Evolutionary conservation across 495 filamentous ascomycete genomes (phyloP), one percentile per base, ranked within the genome.

Genomic region (Neurospora pannonica): DNA sequence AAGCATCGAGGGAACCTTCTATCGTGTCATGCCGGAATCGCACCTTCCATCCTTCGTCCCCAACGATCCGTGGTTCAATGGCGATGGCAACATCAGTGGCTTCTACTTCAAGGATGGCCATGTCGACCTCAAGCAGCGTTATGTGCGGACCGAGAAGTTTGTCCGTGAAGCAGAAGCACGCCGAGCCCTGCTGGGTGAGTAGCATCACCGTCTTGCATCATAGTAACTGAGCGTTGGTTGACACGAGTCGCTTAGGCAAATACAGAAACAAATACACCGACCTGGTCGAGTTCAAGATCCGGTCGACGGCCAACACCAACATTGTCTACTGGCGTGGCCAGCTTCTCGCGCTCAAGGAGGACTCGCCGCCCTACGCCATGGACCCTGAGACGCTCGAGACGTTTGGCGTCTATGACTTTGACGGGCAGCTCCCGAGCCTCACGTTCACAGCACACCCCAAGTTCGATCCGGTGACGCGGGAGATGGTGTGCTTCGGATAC

Each of bases 361-460:
- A 86, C 77, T 79, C 82, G 3, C 84, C 82, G 7, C 85, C 86
- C 5, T 88, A 85, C 76, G 83, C 85, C 2, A 80, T 88, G 81
- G 84, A 88, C 70, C 86, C 86, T 11, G 73, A 80, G 7, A 87
- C 87, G 2, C 80, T 88, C 8, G 87, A 88, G 76, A 88, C 87
- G 3, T 83, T 83, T 54, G 84, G 85, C 0, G 76, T 80, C 0
- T 82, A 87, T 74, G 79, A 84, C 74, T 89, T 88, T 70, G 87
- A 86, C 67, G 87, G 87, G 8, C 87, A 89, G 77, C 78, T 88
- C 17, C 78, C 79, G 1, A 82, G 83, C n/a, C 77, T 83, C 19
- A 89, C 88, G 0, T 88, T 89, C 74, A 88, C 87, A 0, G 88
- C 88, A 0, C 88, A 89, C 75, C 88, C 88, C 4, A 89, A 89